Base-by-base conservation (phyloP, 768 basidiomycete genomes). In the Galerina sulciceps region DNA sequence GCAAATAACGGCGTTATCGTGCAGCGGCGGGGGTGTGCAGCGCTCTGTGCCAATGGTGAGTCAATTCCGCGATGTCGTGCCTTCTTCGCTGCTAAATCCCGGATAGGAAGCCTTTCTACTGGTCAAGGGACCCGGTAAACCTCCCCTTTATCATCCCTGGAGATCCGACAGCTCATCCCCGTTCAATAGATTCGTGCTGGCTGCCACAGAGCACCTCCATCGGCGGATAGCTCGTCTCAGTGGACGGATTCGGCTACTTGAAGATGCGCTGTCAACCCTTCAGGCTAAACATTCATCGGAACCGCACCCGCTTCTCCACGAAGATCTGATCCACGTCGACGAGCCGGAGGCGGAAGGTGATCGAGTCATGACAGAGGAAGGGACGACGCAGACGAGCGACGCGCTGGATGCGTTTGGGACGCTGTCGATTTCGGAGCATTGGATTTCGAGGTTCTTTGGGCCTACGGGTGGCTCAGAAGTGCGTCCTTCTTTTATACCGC, bases 391-490 rank as follows among this genome's bases (percentile, higher is more conserved):
- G 35, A 22, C 59, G 22, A 65, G 71, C 14, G 85, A 86, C 37
- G 67, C 81, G 1, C 75, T 85, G 36, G 84, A 87, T 56, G 75
- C 82, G 0, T 84, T 87, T 62, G 86, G 86, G 43, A 87, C 85
- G 15, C 71, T 87, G 51, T 82, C 83, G 23, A 85, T 87, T 57
- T 79, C 81, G 14, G 83, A 87, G 65, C 78, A 83, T 61, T 86
- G 85, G 0, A 79, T 83, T 45, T 81, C 84, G n/a, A 74, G 81
- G 54, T 87, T 86, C 67, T 87, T 86, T 76, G 86, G 86, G 1
- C 85, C 85, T 2, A 87, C 87, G 1, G 88, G 85, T 13, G 88
- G 87, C 34, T 80, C 82, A 47, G 87, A 90, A 79, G 88, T 89
- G 61, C 58, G 85, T 75, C 53, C n/a, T 51, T 17, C 34, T 46